A percentile compares a stretch with the other conserved stretches of the same genome.
phyloP scores from a whole-genome alignment of 257 asterid genomes.

The Perilla frutescens region DNA sequence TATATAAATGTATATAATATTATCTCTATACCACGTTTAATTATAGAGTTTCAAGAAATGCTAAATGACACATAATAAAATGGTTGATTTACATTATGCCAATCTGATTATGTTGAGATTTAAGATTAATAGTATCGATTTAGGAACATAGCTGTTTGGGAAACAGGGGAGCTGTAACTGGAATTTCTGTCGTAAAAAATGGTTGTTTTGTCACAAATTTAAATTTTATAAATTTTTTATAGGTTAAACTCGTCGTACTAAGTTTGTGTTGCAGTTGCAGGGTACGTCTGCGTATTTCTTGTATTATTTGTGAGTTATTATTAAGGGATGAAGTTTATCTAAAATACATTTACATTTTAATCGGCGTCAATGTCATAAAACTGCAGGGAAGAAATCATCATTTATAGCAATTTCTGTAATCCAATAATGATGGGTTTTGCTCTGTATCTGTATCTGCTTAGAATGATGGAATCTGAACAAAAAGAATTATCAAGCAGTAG shows the following conservation, averaged over 20 bases:
- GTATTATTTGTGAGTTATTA: too few species aligned
- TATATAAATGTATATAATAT: too few species aligned
- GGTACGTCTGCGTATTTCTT: too few species aligned
- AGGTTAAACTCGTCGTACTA: too few species aligned
- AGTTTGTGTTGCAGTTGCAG: too few species aligned
- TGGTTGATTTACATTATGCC: too few species aligned
- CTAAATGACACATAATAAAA: not conserved
- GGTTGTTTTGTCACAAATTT: not conserved
- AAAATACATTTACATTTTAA: too few species aligned
- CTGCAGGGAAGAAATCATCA: too few species aligned
- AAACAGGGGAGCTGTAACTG: slow-evolving; percentile 29
- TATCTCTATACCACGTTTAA: too few species aligned
- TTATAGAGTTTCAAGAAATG: not conserved
- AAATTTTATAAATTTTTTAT: too few species aligned
- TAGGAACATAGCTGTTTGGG: not conserved
- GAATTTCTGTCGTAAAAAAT: not conserved
- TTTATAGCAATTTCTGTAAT: slow-evolving; percentile 6
- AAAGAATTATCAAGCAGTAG: slow-evolving; percentile 3
- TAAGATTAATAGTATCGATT: not conserved
- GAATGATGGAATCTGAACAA: slow-evolving; percentile 21
- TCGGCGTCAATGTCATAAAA: too few species aligned
- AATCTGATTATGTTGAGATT: not conserved
- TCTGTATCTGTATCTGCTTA: slow-evolving; percentile 26
- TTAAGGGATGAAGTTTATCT: too few species aligned
- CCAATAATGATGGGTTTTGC: not conserved